Base-by-base conservation (phyloP, 2,329 filamentous ascomycete genomes). In the Xylariales sp. region DNA sequence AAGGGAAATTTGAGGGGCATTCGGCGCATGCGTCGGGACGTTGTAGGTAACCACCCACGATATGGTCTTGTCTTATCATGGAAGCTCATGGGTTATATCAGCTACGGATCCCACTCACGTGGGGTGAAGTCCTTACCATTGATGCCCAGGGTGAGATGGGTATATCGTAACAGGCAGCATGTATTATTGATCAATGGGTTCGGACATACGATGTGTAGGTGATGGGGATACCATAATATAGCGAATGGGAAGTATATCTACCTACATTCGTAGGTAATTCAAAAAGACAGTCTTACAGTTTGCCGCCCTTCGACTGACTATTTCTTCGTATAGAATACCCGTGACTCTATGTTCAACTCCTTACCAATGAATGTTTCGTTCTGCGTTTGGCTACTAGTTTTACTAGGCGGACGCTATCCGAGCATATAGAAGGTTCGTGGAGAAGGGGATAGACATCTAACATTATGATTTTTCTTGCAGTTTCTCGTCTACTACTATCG, bases 31-130 rank as follows among this genome's bases (percentile, higher is more conserved):
- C 50, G 56, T 63, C 46, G 36, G 57, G 67, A 64, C 61, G 65
- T 57, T 69, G 67, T 66, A 76, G 74, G 75, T 76, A 76, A 77
- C 62, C 67, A 72, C 71, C 74, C 74, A 70, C 62, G 36, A 69
- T 68, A 68, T 70, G 69, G 68, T 67, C 62, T 68, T 39, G 56
- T 63, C 67, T 71, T 65, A 68, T 62, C 71, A 69, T 54, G 53
- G 62, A 68, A 66, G 75, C 75, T 76, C 72, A 77, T 77, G 39
- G 41, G 46, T 66, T 57, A 55, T 65, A 65, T 65, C 68, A 69
- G 68, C 68, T 68, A 9, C 62, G 50, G 61, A 62, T 65, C 46
- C 58, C 59, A 58, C 62, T 48, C 34, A 45, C n/a, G 34, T 28
- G n/a, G 32, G 36, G 18, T 57, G 49, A 56, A 57, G 32, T 32